These are phyloP conservation scores for Rhizopogon vinicolor DNA, from an alignment of 768 basidiomycete species.

Conservation along the genomic window DNA sequence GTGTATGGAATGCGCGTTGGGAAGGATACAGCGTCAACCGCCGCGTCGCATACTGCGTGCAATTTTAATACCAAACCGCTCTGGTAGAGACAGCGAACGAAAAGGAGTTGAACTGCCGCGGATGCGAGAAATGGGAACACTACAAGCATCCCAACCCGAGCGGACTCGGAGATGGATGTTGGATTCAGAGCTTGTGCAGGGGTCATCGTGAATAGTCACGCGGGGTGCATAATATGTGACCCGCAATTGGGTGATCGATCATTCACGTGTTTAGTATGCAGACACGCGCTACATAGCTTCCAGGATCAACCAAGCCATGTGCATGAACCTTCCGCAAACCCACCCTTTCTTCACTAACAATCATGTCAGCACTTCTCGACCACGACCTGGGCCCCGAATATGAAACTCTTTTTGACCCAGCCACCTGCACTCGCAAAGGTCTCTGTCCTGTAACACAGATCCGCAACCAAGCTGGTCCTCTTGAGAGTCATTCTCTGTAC, in stretches of 20 bases:
- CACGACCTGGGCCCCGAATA: slow-evolving; percentile 15
- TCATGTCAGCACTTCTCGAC: slow-evolving; percentile 6
- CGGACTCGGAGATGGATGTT: not conserved
- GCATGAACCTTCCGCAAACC: too few species aligned
- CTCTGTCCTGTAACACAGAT: slow-evolving; percentile 68
- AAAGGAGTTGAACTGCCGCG: not conserved
- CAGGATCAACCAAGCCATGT: too few species aligned
- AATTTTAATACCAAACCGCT: slow-evolving; percentile 10
- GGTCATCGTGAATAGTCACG: too few species aligned
- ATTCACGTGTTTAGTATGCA: too few species aligned
- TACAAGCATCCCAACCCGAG: not conserved
- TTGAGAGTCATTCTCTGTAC: slow-evolving; percentile 73
- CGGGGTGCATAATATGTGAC: too few species aligned
- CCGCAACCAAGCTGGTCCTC: slow-evolving; percentile 38
- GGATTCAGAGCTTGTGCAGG: not conserved
- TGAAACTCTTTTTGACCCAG: slow-evolving; percentile 50
- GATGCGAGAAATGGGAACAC: not conserved
- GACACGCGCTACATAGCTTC: too few species aligned
- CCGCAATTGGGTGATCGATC: too few species aligned
- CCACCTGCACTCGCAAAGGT: slow-evolving; percentile 63
- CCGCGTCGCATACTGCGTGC: slow-evolving; percentile 24
- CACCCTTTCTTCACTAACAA: not conserved
- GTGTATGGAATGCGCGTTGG: slow-evolving; percentile 37
- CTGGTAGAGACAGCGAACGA: not conserved
- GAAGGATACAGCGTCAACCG: not conserved